Base-by-base conservation (phyloP, 306 rosid species). In the Cicer bijugum region DNA sequence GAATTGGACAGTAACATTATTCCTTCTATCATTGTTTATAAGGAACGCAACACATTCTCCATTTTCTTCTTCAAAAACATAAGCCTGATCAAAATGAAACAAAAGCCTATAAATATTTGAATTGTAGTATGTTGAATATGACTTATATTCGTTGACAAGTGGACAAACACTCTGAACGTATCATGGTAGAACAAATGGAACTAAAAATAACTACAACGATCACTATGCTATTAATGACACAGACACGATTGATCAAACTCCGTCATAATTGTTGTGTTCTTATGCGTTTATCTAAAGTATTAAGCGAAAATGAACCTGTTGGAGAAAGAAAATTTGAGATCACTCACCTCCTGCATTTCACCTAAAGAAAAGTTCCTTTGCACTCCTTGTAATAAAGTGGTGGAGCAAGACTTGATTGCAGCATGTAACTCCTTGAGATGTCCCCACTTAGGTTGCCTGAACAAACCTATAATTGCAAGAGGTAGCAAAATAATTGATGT, bases 361-460 rank as follows among this genome's bases (percentile, higher is more conserved):
- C 97, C 97, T 53, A 91, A 82, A 17, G 90, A 81, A 65, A 82
- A 71, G 58, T 85, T 88, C 5, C 81, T 80, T 46, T 17, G 88
- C 23, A 12, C 35, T 75, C 93, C 93, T 59, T 84, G 82, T 35
- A 91, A 76, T 52, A 91, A 11, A 40, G 93, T 82, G 66, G 79
- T 15, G 4, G 97, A 87, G 75, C 89, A 85, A n/a, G 81, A 78
- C 53, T 85, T 86, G 7, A 90, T 84, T 82, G 79, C 76, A 28
- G 76, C 83, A 78, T 88, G 96, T 65, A 90, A 82, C 39, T 82
- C 86, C 76, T 82, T 88, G 20, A 90, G 85, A 82, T 90, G 93
- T 20, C 89, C 96, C 83, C 82, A 88, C 76, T 90, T 90, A 1
- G 96, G 96, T 20, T 91, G 92, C 69, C 97, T 81, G 38, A 84